Evolutionary conservation across 83 land plant species (phyloP), one percentile per base, ranked within the genome.

Genomic region (Isoetes engelmannii): DNA sequence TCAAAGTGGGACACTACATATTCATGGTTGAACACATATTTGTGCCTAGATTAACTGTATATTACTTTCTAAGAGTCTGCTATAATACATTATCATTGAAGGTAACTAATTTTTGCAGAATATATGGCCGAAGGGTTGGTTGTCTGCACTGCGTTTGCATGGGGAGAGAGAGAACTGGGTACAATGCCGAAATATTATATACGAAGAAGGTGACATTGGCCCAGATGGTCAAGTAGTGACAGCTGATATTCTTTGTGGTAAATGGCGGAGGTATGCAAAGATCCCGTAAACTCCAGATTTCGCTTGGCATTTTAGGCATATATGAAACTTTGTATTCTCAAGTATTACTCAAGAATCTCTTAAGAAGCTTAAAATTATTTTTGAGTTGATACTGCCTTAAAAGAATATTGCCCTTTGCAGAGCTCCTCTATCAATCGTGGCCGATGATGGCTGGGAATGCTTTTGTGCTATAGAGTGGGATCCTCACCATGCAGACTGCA

Each of bases 251-350:
- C 7, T 75, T 15, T 75, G 78, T 69, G 75, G 78, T 5, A 75
- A 75, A 65, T 75, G 78, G 78, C 78, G 78, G 7, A 73, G 75
- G 75, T 73, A 73, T 69, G 37, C 37, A 28, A 28, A 28, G 37
- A 28, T 28, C 37, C 37, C 37, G 0, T 28, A 28, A 28, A 28
- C 1, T 28, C 2, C 37, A 28, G 37, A 28, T 28, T 28, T 28
- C 37, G 2, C 37, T 28, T 28, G 37, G 37, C 37, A 28, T 28
- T 28, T n/a, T 28, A 28, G 37, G 37, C 37, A 28, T 28, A 28
- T 28, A 28, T 28, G 37, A 28, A 28, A 28, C 37, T 0, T 0
- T 28, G 37, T 28, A 28, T 51, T 12, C 1, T 51, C 55, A 51
- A 17, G 3, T 51, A 3, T 3, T 0, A 12, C 15, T 15, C 13